These are phyloP conservation scores for Pichia nanzhaoensis DNA, from an alignment of 805 yeast species.

Conservation along the genomic window DNA sequence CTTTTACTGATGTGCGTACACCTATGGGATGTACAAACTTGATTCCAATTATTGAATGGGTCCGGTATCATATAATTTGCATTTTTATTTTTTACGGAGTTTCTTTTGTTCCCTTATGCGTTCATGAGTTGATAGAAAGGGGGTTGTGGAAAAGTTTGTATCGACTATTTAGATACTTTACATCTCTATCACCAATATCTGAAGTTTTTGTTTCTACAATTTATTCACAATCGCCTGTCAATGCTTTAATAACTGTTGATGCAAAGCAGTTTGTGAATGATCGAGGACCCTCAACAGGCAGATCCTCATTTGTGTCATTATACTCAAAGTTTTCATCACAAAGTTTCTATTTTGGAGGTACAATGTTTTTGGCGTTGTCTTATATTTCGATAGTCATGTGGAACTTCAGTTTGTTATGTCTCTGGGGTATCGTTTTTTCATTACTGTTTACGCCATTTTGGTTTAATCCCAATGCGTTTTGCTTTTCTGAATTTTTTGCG, in stretches of 20 bases:
- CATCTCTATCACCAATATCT: conserved; percentile 71
- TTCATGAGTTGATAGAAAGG: conserved; percentile 76
- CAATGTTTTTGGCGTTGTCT: conserved; percentile 73
- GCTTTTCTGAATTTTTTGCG: conserved; percentile 91
- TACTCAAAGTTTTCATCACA: conserved; percentile 78
- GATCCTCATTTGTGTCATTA: conserved; percentile 68
- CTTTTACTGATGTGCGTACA: conserved; percentile 56
- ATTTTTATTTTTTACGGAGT: conserved; percentile 78
- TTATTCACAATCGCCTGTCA: conserved; percentile 62
- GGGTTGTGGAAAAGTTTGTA: conserved; percentile 71
- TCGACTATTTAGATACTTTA: conserved; percentile 61
- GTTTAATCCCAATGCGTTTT: conserved; percentile 96
- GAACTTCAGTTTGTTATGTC: conserved; percentile 94
- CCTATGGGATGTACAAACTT: conserved; percentile 74
- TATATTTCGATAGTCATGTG: conserved; percentile 73
- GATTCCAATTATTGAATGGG: conserved; percentile 71
- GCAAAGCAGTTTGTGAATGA: conserved; percentile 84
- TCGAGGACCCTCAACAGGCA: conserved; percentile 77
- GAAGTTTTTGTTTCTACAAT: conserved; percentile 80
- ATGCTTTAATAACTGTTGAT: conserved; percentile 76
- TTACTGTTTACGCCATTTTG: conserved; percentile 87
- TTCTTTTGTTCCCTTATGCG: conserved; percentile 70
- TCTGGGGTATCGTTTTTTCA: conserved; percentile 90
- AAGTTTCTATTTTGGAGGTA: no score
- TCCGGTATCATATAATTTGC: conserved; percentile 71